Conservation (phyloP, 495 filamentous ascomycete genomes). For the Lentithecium fluviatile region DNA sequence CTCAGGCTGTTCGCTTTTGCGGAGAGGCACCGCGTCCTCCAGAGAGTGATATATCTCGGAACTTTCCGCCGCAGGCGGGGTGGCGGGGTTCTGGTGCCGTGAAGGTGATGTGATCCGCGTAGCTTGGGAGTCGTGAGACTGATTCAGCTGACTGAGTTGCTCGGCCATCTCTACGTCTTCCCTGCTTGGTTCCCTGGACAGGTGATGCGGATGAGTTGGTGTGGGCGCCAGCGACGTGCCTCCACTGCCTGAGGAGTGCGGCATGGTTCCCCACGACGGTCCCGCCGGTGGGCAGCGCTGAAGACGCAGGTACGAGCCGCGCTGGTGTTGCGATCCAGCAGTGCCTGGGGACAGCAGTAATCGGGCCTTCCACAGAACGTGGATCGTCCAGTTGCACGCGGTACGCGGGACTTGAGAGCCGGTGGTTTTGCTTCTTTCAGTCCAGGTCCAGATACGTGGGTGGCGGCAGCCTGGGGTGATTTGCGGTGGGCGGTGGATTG, state of each 20-base stretch:
- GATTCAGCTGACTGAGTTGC: slow-evolving; percentile 30
- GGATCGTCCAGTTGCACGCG: background rate
- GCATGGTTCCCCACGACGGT: slow-evolving; percentile 11
- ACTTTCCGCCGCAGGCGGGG: background rate
- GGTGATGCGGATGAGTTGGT: slow-evolving; percentile 34
- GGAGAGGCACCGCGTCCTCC: slow-evolving; percentile 29
- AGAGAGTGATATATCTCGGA: slow-evolving; percentile 36
- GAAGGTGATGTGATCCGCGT: slow-evolving; percentile 1
- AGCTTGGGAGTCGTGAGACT: slow-evolving; percentile 8
- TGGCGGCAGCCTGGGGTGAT: slow-evolving; percentile 19
- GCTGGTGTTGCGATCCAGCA: background rate
- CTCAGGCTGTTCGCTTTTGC: slow-evolving; percentile 6
- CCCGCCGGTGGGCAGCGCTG: slow-evolving; percentile 1
- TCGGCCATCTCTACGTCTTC: slow-evolving; percentile 37
- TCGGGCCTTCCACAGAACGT: background rate
- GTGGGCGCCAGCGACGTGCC: slow-evolving; percentile 35
- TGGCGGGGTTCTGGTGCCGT: background rate
- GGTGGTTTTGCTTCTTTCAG: background rate
- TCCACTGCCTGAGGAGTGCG: slow-evolving; percentile 13
- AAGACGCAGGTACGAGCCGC: background rate
- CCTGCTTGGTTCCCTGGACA: slow-evolving; percentile 30
- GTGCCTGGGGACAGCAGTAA: background rate
- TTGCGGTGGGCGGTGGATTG: slow-evolving; percentile 4
- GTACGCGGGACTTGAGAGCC: background rate
- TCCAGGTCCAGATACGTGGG: background rate